phyloP scores from a whole-genome alignment of 1,139 yeast species.

The Magnusiomyces clavatus region DNA sequence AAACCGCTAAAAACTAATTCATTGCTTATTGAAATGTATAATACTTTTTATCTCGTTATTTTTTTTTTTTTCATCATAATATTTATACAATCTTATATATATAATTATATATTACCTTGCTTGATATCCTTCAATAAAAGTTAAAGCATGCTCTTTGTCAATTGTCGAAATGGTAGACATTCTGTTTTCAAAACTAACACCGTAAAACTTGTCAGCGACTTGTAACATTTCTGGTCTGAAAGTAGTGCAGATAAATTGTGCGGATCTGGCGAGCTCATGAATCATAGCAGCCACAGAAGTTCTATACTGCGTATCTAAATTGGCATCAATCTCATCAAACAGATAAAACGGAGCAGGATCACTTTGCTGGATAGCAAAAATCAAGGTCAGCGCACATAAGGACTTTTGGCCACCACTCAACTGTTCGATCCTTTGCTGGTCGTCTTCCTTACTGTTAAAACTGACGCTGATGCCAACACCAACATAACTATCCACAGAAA shows the following conservation, averaged over 20 bases:
- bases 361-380: conserved; percentile 85
- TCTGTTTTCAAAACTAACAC: conserved; percentile 77
- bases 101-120: background rate
- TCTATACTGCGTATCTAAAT: conserved; percentile 86
- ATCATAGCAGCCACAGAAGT: conserved; percentile 80
- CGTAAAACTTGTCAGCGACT: conserved; percentile 80
- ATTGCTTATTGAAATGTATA: background rate
- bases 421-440: conserved; percentile 83
- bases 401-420: conserved; percentile 96
- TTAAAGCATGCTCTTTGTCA: conserved; percentile 61
- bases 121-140: conserved; percentile 55
- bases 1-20: background rate
- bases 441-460: conserved; percentile 79
- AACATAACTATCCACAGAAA: conserved; percentile 50
- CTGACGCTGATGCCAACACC: conserved; percentile 89
- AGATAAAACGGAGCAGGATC: conserved; percentile 97
- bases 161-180: conserved; percentile 75
- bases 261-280: conserved; percentile 46
- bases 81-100: background rate
- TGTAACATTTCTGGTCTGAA: conserved; percentile 89
- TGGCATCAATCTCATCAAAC: conserved; percentile 95
- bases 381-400: conserved; percentile 85
- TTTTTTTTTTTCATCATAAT: too few relatives aligned
- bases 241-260: conserved; percentile 90
- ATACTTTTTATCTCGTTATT: too few relatives aligned